A percentile compares a stretch with the other conserved stretches of the same genome.
Conservation (phyloP, 2,329 filamentous ascomycete genomes). For the Colletotrichum sp. region DNA sequence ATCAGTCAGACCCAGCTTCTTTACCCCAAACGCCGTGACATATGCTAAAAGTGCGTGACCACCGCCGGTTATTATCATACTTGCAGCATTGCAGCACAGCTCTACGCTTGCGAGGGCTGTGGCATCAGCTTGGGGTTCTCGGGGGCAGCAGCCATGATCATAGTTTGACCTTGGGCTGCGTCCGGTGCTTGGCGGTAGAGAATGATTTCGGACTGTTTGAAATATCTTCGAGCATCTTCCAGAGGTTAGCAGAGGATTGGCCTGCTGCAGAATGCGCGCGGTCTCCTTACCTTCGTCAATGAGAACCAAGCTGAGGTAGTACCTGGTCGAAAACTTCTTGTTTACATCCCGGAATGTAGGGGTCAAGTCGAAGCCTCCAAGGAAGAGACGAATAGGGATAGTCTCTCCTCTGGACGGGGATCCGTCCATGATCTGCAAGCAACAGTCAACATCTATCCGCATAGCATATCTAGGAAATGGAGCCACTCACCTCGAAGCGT, state of each 20-base stretch:
- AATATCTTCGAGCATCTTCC: conserved; percentile 91
- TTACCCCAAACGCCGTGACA: conserved; percentile 40
- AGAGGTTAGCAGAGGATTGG: conserved; percentile 21
- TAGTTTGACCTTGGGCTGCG: conserved; percentile 46
- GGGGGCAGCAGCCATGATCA: conserved; percentile 43
- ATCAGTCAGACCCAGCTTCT: conserved; percentile 26
- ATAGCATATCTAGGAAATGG: neutral
- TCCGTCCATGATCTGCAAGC: conserved; percentile 89
- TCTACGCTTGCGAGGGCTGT: conserved; percentile 25
- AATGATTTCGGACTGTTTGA: conserved; percentile 99
- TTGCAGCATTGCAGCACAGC: neutral
- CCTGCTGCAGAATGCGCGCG: neutral
- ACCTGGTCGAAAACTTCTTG: conserved; percentile 99
- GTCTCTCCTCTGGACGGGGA: conserved; percentile 95
- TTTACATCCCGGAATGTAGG: conserved; percentile 99
- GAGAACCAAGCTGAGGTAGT: conserved; percentile 94
- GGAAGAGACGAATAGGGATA: conserved; percentile 95
- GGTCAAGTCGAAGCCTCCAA: conserved; percentile 96
- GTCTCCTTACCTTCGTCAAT: conserved; percentile 81
- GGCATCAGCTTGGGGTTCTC: conserved; percentile 52
- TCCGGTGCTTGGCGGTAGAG: conserved; percentile 84
- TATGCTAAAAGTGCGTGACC: conserved; percentile 39
- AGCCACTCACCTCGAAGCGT: conserved; percentile 77
- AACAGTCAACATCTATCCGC: neutral
- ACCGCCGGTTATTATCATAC: conserved; percentile 8